Percentiles rank a stretch among this genome's conserved stretches.
phyloP scores from a whole-genome alignment of 2,329 filamentous ascomycete genomes.

The Amauroascus verrucosus region DNA sequence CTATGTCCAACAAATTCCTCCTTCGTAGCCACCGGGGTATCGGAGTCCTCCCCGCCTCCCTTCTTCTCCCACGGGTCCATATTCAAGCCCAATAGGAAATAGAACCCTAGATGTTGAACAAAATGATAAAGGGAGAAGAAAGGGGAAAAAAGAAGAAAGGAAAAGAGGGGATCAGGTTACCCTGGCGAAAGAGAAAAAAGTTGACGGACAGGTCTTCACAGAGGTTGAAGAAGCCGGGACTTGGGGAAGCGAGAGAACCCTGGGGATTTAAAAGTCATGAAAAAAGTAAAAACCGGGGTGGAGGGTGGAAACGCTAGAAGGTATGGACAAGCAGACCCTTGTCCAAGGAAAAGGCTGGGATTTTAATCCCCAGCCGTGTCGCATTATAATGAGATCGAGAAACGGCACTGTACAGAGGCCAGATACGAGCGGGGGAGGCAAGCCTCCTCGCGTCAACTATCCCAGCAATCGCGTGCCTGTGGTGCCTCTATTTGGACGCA shows the following conservation, averaged over 20 bases:
- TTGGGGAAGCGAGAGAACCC: neutral
- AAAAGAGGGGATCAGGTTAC: neutral
- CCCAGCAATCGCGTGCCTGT: constrained; percentile 2
- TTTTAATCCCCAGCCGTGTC: neutral
- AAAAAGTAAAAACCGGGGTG: neutral
- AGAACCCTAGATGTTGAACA: neutral
- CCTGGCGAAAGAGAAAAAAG: neutral
- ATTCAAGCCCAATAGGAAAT: neutral
- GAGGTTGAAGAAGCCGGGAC: neutral
- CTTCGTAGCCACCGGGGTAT: constrained; percentile 9
- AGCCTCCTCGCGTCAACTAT: neutral
- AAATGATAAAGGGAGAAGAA: neutral
- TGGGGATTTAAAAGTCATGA: neutral
- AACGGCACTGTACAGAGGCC: neutral
- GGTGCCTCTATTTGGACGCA: no score
- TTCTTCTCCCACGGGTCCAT: constrained; percentile 15
- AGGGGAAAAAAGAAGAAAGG: neutral
- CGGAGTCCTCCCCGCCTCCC: constrained; percentile 11
- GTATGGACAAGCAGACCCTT: neutral
- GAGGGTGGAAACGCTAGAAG: neutral
- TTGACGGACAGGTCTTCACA: neutral
- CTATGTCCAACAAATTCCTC: constrained; percentile 7
- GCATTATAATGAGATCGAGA: neutral
- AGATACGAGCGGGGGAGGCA: neutral
- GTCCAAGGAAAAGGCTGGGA: neutral